A percentile compares a stretch with the other conserved stretches of the same genome.
Evolutionary conservation across 305 asterid species (phyloP).

Genomic region (Coffea humblotiana): DNA sequence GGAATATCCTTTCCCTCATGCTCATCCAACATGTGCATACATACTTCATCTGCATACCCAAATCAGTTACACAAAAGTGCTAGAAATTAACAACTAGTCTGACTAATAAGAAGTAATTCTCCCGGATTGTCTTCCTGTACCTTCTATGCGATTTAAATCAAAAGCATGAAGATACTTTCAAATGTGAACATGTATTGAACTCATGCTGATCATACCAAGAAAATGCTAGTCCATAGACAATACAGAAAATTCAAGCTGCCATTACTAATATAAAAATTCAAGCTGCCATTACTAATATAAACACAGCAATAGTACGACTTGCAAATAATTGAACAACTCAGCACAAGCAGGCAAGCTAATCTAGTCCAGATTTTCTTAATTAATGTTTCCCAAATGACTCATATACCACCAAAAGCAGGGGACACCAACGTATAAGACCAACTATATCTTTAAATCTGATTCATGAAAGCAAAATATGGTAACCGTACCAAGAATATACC

Average conservation of each 20-base stretch:
- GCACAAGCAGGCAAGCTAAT: not conserved
- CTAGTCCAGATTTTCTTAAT: not conserved
- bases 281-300: not conserved
- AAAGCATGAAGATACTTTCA: not conserved
- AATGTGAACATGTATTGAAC: not conserved
- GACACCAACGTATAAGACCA: not conserved
- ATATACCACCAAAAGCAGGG: not conserved
- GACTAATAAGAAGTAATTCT: not conserved
- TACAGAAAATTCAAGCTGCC: not conserved
- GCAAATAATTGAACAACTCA: not conserved
- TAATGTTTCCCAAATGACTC: not conserved
- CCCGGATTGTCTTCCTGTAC: not conserved
- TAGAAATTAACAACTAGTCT: not conserved
- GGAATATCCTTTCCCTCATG: conserved; percentile 18
- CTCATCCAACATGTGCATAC: conserved; percentile 26
- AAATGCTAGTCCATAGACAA: not conserved
- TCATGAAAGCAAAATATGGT: too few species aligned
- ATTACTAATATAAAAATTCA: not conserved
- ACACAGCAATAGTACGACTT: not conserved
- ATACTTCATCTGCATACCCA: conserved; percentile 38
- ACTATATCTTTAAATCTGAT: not conserved
- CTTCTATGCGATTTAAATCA: not conserved
- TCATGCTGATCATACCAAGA: not conserved
- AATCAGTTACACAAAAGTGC: conserved; percentile 1
- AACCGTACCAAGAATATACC: too few species aligned